Evolutionary conservation across 1,284 basidiomycete genomes (phyloP), one percentile per base, ranked within the genome.

Genomic region (Ustilago bromivora): DNA sequence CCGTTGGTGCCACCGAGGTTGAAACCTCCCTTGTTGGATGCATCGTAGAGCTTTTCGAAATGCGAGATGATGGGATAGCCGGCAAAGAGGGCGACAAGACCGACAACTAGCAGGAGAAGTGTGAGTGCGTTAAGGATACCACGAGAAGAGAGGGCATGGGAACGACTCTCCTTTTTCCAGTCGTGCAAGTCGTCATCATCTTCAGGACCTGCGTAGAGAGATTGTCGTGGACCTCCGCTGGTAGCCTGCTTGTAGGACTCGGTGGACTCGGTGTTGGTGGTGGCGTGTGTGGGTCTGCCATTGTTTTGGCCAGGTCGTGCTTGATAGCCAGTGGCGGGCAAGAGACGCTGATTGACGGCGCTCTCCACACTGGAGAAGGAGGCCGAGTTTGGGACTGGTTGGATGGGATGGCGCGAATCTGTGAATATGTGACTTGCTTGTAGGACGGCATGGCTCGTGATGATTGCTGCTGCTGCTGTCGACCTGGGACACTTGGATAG

Each of bases 1-100:
- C 81, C 81, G 59, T 82, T 82, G 41, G 79, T 89, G 76, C 93
- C 93, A 34, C 93, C 93, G 19, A 94, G 82, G 80, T 93, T 93
- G 69, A 63, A 80, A 36, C 74, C 78, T 17, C 58, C 66, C 31
- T 67, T 71, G 19, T 23, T 71, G 58, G 40, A 64, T 2, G 58
- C 43, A 6, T 40, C 15, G 40, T 47, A 59, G 43, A 61, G 8
- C 47, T 72, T 66, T 32, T 72, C 63, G 31, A 58, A 79, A 43
- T 76, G 71, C 9, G 69, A 68, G 46, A 81, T 76, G 71, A 82
- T 78, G 13, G 82, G 82, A 19, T 82, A 81, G 10, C 75, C 81
- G 13, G 76, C 74, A 51, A 83, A 80, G 51, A 83, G 72, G 12
- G 75, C 73, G 17, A 82, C 46, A 7, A 82, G 70, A 19, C 69